Evolutionary conservation across 108 stramenopile genomes (phyloP), one percentile per base, ranked within the genome.

Genomic region (Nannochloropsis gaditana): DNA sequence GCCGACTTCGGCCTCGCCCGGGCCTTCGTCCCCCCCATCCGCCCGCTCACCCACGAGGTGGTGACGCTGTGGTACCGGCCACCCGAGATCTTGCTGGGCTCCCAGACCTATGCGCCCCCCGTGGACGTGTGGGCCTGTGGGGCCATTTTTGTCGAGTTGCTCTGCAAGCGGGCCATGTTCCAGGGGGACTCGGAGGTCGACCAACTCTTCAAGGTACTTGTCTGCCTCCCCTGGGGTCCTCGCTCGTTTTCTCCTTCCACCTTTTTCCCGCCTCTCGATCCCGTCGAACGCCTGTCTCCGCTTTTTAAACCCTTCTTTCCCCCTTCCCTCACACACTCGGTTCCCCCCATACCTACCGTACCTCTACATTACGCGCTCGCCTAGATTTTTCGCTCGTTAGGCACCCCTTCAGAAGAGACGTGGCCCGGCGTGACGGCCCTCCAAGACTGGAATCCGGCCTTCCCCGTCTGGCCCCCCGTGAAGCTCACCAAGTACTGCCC

Each of bases 141-240:
- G 17, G 94, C 95, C 59, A 96, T 99, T 90, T 95, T 99, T 85
- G 97, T 94, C 11, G 98, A 99, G 89, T 96, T 98, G 97, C 95
- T 94, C 43, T 95, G 94, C 31, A 96, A 96, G 89, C 93, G 95
- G 1, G 96, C 98, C 44, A 93, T 98, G 11, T 97, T 99, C 92
- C 96, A 96, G 2, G 98, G 98, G 1, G 97, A 97, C 87, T 96
- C 95, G 4, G 98, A 99, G 89, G 97, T 98, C 91, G 98, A 99
- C 89, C 95, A 99, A 87, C 90, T 99, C 43, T 97, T 93, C 92
- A 95, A 95, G 86, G 84, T 89, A 21, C 85, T 85, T 31, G 31
- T 31, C 31, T 31, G 31, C 31, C 31, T 31, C 31, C 31, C 31
- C 31, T 31, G 31, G 31, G 31, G 31, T 31, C 31, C 31, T 31